phyloP scores from a whole-genome alignment of 805 yeast genomes.

The Schwanniomyces pseudopolymorphus region DNA sequence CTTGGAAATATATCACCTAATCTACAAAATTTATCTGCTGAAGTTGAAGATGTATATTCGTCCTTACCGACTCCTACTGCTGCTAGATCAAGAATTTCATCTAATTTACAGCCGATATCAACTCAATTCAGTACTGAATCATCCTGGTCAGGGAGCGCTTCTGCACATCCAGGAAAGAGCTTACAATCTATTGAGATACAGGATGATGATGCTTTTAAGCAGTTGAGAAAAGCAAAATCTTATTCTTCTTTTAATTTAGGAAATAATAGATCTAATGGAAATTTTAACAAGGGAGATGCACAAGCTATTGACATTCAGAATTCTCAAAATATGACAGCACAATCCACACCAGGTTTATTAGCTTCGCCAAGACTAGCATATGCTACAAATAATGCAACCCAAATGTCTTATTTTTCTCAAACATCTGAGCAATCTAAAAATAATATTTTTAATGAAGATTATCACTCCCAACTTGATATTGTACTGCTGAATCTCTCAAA shows the following conservation, averaged over 20 bases:
- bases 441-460: not conserved
- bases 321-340: constrained; percentile 3
- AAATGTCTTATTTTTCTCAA: constrained; percentile 11
- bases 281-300: not conserved
- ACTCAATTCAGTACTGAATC: constrained; percentile 14
- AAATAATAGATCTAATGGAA: not conserved
- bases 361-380: constrained; percentile 5
- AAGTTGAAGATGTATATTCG: constrained; percentile 12
- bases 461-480: constrained; percentile 17
- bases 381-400: constrained; percentile 4
- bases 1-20: constrained; percentile 25
- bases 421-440: not conserved
- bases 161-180: constrained; percentile 21
- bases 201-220: constrained; percentile 44
- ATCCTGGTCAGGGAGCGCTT: constrained; percentile 3
- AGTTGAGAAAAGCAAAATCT: constrained; percentile 38
- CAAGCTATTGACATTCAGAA: constrained; percentile 15
- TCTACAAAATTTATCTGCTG: constrained; percentile 17
- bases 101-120: constrained; percentile 1
- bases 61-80: constrained; percentile 17
- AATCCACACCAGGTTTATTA: constrained; percentile 5
- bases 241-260: constrained; percentile 9
- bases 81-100: not conserved
- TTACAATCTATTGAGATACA: constrained; percentile 36
- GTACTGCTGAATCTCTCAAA: constrained; percentile 25